Percentiles rank a stretch among this genome's conserved stretches.
These are phyloP conservation scores for Lentinus brumalis DNA, from an alignment of 768 basidiomycete genomes.

Conservation along the genomic window DNA sequence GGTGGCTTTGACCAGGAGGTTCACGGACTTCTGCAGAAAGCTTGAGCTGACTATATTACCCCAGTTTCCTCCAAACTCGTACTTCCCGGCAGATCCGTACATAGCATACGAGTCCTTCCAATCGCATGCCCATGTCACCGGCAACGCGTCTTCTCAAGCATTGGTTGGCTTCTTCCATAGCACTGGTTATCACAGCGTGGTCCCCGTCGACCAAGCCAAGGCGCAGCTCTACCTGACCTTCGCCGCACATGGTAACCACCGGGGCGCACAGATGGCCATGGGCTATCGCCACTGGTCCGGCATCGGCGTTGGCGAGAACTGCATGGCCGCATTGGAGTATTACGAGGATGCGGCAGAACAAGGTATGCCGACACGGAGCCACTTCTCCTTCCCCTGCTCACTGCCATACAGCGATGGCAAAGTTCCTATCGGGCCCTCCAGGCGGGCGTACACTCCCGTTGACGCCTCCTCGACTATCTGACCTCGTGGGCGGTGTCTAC, in stretches of 20 bases:
- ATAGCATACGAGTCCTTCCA: constrained; percentile 66
- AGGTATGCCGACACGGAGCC: constrained; percentile 42
- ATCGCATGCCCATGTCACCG: constrained; percentile 65
- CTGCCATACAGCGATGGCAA: constrained; percentile 63
- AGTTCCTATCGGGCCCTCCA: constrained; percentile 84
- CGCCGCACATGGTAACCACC: constrained; percentile 84
- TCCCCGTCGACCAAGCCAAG: constrained; percentile 70
- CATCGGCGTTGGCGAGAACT: constrained; percentile 87
- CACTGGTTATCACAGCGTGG: constrained; percentile 73
- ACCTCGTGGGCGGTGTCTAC: constrained; percentile 90
- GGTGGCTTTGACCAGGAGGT: too few species aligned
- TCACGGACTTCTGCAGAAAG: too few species aligned
- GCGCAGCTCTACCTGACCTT: constrained; percentile 95
- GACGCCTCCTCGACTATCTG: constrained; percentile 80
- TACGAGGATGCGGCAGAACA: constrained; percentile 90
- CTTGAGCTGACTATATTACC: too few species aligned
- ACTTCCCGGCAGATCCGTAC: constrained; percentile 63
- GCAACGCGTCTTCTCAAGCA: constrained; percentile 87
- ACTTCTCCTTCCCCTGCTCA: neutral
- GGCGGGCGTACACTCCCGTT: constrained; percentile 87
- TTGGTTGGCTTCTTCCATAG: constrained; percentile 87
- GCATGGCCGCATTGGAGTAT: constrained; percentile 81
- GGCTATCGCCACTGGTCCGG: constrained; percentile 97
- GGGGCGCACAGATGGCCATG: constrained; percentile 88
- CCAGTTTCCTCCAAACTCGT: constrained; percentile 73